Percentiles rank a stretch among this genome's conserved stretches.
Conservation (phyloP, 345 rosid species). For the Laguncularia racemosa region DNA sequence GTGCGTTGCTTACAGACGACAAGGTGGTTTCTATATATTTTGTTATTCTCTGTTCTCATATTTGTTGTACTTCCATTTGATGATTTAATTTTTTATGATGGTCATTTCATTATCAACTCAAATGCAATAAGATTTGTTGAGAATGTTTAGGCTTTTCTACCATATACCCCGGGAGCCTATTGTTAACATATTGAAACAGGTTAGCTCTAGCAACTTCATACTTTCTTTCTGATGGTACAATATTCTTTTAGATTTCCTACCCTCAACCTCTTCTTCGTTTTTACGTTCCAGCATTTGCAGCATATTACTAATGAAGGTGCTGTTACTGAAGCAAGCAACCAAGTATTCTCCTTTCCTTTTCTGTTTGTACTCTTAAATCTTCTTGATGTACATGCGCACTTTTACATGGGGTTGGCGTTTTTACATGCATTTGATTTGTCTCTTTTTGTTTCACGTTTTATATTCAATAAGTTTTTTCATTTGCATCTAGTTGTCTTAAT, state of each 20-base stretch:
- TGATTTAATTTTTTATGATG: not conserved
- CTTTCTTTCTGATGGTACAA: slow-evolving; percentile 2
- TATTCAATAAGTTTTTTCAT: no score
- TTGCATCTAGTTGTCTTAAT: no score
- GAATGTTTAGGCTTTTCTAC: slow-evolving; percentile 89
- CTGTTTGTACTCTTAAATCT: not conserved
- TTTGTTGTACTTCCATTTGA: not conserved
- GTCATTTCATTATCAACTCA: slow-evolving; percentile 2
- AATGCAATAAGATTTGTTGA: slow-evolving; percentile 61
- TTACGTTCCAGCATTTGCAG: slow-evolving; percentile 43
- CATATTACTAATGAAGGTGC: slow-evolving; percentile 83
- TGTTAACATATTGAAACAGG: slow-evolving; percentile 86
- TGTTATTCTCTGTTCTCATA: not conserved
- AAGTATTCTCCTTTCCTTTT: slow-evolving; percentile 9
- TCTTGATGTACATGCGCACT: not conserved
- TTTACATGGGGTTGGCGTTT: not conserved
- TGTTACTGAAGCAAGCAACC: slow-evolving; percentile 83
- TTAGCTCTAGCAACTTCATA: slow-evolving; percentile 8
- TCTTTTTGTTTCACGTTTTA: not conserved
- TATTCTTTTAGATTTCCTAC: not conserved
- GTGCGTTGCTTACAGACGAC: slow-evolving; percentile 77
- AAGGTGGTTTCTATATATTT: slow-evolving; percentile 38
- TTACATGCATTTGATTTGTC: not conserved
- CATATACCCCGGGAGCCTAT: slow-evolving; percentile 68
- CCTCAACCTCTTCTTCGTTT: slow-evolving; percentile 5